phyloP scores from a whole-genome alignment of 2,329 filamentous ascomycete genomes.

The Pezicula radicicola region DNA sequence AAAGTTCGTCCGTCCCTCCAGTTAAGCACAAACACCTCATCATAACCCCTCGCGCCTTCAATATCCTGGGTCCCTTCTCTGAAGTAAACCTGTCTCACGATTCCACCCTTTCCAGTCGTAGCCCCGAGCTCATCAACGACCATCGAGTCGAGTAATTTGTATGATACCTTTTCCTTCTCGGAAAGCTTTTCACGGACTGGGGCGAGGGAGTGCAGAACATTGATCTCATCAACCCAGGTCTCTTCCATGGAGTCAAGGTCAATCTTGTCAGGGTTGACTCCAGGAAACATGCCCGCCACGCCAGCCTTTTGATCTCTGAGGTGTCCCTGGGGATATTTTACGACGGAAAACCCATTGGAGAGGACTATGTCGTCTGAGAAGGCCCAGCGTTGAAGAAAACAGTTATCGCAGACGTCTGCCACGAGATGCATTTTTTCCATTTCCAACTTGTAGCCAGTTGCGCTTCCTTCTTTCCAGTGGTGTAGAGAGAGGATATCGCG shows the following conservation, averaged over 20 bases:
- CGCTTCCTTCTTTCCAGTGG: constrained; percentile 27
- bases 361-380: constrained; percentile 40
- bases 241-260: constrained; percentile 35
- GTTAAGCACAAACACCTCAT: constrained; percentile 24
- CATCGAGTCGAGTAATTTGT: constrained; percentile 50
- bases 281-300: constrained; percentile 13
- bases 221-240: constrained; percentile 41
- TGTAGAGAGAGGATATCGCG: constrained; percentile 25
- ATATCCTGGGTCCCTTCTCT: constrained; percentile 9
- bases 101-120: constrained; percentile 4
- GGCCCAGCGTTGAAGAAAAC: constrained; percentile 41
- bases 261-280: constrained; percentile 11
- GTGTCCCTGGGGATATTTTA: constrained; percentile 30
- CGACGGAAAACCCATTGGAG: constrained; percentile 43
- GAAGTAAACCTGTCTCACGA: constrained; percentile 23
- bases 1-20: constrained; percentile 16
- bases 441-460: constrained; percentile 22
- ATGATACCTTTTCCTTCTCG: constrained; percentile 51
- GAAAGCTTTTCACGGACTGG: constrained; percentile 48
- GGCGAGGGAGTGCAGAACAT: constrained; percentile 44
- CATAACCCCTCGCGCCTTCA: constrained; percentile 12
- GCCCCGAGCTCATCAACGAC: constrained; percentile 28
- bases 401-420: constrained; percentile 32
- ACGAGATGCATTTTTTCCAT: constrained; percentile 28
- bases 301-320: constrained; percentile 14